phyloP scores from a whole-genome alignment of 2,329 filamentous ascomycete species.

The Diplodia sapinea region DNA sequence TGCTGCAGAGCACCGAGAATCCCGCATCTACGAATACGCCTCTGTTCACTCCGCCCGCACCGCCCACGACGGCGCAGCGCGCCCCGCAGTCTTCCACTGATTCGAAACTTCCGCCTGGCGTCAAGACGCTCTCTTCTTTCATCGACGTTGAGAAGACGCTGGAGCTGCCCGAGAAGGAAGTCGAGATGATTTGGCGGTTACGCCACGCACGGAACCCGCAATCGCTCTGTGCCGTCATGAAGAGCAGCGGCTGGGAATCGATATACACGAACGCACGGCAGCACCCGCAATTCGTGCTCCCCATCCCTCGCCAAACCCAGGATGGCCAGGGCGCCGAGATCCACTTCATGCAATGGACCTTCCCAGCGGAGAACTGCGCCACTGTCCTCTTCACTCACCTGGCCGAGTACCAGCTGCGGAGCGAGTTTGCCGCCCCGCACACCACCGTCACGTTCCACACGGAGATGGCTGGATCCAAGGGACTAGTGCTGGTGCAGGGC shows the following conservation, averaged over 20 bases:
- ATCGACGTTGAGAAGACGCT: slow-evolving; percentile 81
- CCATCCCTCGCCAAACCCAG: slow-evolving; percentile 68
- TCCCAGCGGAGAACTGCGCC: slow-evolving; percentile 68
- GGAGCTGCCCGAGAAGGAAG: slow-evolving; percentile 76
- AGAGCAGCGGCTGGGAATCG: slow-evolving; percentile 71
- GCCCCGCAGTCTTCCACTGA: slow-evolving; percentile 36
- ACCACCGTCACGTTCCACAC: slow-evolving; percentile 92
- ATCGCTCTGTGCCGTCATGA: slow-evolving; percentile 84
- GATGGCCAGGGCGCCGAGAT: slow-evolving; percentile 76
- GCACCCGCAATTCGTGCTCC: slow-evolving; percentile 89
- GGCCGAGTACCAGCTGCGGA: slow-evolving; percentile 88
- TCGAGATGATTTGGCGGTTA: slow-evolving; percentile 88
- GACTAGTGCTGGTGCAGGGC: slow-evolving; percentile 85
- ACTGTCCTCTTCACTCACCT: slow-evolving; percentile 88
- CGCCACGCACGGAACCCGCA: slow-evolving; percentile 75
- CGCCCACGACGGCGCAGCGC: slow-evolving; percentile 38
- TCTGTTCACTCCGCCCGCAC: slow-evolving; percentile 38
- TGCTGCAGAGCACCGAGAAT: slow-evolving; percentile 42
- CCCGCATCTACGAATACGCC: slow-evolving; percentile 33
- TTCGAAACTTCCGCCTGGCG: slow-evolving; percentile 50
- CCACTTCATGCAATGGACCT: slow-evolving; percentile 96
- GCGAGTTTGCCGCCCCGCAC: slow-evolving; percentile 88
- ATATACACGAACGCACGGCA: slow-evolving; percentile 74
- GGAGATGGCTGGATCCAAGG: slow-evolving; percentile 76
- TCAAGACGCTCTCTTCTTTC: slow-evolving; percentile 70